Percentiles rank a stretch among this genome's conserved stretches.
phyloP scores from a whole-genome alignment of 345 rosid species.

The Erucastrum elatum region DNA sequence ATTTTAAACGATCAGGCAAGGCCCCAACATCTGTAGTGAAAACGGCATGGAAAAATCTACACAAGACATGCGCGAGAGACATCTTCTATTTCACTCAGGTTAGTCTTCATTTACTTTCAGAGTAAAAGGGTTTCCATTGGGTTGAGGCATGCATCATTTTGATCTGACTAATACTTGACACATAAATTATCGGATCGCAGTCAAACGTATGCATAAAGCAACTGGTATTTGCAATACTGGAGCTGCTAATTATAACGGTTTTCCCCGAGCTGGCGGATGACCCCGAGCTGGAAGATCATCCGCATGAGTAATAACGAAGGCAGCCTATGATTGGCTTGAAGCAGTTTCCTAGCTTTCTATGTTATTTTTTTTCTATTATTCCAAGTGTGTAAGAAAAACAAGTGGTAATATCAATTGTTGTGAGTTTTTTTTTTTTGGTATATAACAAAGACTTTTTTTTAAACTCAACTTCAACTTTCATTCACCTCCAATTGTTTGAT shows the following conservation, averaged over 20 bases:
- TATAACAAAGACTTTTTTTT: not conserved
- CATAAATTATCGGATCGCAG: slow-evolving; percentile 42
- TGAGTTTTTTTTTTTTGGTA: not conserved
- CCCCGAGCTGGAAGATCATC: slow-evolving; percentile 52
- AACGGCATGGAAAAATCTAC: slow-evolving; percentile 82
- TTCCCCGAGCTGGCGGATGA: slow-evolving; percentile 86
- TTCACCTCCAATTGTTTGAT: no score
- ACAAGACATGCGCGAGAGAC: slow-evolving; percentile 86
- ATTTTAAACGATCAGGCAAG: slow-evolving; percentile 55
- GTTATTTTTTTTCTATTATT: slow-evolving; percentile 27
- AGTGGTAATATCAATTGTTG: not conserved
- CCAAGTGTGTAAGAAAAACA: not conserved
- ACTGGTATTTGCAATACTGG: slow-evolving; percentile 71
- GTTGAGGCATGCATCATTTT: slow-evolving; percentile 13
- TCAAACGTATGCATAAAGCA: slow-evolving; percentile 89
- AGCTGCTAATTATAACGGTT: slow-evolving; percentile 60
- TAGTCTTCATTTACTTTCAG: not conserved
- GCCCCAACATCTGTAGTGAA: slow-evolving; percentile 86
- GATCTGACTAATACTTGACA: slow-evolving; percentile 14
- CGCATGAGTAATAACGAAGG: slow-evolving; percentile 4
- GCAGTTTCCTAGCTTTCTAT: slow-evolving; percentile 14
- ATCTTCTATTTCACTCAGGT: slow-evolving; percentile 96
- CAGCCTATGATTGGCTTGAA: slow-evolving; percentile 21
- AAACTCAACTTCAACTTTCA: no score
- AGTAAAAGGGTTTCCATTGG: not conserved